Conservation (phyloP, 306 rosid species). For the Lotus japonicus region DNA sequence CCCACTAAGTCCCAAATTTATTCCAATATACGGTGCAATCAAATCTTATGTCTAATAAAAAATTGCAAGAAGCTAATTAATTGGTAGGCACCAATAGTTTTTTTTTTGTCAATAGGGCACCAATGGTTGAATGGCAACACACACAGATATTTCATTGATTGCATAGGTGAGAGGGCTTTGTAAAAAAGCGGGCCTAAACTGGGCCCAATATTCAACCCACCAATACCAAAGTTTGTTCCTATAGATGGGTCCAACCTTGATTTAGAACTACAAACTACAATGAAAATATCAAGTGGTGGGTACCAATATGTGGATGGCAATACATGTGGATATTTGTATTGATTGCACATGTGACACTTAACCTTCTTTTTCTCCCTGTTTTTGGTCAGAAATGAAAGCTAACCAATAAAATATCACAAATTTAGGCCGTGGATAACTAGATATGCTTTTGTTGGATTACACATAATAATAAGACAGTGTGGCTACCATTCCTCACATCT, state of each 20-base stretch:
- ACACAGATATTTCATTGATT: neutral
- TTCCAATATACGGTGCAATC: neutral
- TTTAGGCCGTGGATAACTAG: neutral
- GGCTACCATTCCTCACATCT: constrained; percentile 12
- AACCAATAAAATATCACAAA: constrained; percentile 20
- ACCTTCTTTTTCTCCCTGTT: neutral
- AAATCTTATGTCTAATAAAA: neutral
- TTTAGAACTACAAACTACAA: too few relatives aligned
- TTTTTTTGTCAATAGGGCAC: too few relatives aligned
- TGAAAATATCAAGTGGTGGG: neutral
- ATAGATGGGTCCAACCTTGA: neutral
- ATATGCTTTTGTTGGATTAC: constrained; percentile 11
- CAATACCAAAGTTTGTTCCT: neutral
- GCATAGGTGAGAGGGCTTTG: neutral
- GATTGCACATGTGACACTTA: constrained; percentile 14
- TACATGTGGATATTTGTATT: neutral
- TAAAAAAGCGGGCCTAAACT: neutral
- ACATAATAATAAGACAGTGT: neutral
- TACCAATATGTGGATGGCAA: neutral
- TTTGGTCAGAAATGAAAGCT: constrained; percentile 8
- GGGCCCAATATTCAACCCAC: neutral
- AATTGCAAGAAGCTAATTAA: neutral
- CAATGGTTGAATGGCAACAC: neutral
- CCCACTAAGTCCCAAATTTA: neutral
- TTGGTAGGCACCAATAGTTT: neutral